Conservation (phyloP, 2,329 filamentous ascomycete genomes). For the Stachybotrys chartarum region DNA sequence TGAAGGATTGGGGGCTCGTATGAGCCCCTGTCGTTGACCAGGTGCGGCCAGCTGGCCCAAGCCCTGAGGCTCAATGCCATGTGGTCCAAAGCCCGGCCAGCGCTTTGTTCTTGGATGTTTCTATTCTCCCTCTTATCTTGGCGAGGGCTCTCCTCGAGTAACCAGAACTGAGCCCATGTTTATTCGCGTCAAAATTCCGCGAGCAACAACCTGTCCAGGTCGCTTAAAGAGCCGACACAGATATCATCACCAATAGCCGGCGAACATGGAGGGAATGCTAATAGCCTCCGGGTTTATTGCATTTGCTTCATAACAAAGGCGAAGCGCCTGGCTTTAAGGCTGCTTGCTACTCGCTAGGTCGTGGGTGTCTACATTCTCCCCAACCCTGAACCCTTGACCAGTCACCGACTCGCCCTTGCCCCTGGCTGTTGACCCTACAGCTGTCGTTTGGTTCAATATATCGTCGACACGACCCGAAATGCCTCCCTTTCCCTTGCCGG, state of each 20-base stretch:
- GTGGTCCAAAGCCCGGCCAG: too few species aligned
- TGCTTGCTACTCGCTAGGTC: slow-evolving; percentile 6
- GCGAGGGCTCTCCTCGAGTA: too few species aligned
- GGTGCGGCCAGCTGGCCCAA: too few species aligned
- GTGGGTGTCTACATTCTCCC: slow-evolving; percentile 4
- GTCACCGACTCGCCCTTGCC: background rate
- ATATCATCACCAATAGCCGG: too few species aligned
- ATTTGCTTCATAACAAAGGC: background rate
- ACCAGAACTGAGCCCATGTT: too few species aligned
- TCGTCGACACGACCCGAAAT: slow-evolving; percentile 4
- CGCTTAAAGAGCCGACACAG: too few species aligned
- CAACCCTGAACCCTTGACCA: slow-evolving; percentile 3
- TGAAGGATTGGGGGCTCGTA: background rate
- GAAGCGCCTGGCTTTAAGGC: background rate
- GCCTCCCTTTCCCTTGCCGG: background rate
- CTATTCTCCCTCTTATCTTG: too few species aligned
- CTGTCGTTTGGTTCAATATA: slow-evolving; percentile 1
- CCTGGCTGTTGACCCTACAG: background rate
- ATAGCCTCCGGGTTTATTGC: background rate
- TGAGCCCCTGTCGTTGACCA: background rate
- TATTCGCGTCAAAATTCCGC: too few species aligned
- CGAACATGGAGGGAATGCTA: too few species aligned
- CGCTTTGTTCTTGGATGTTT: too few species aligned
- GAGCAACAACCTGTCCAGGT: too few species aligned
- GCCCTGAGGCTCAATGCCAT: too few species aligned